Percentiles rank a stretch among this genome's conserved stretches.
These are phyloP conservation scores for Seiridium unicorne DNA, from an alignment of 2,329 filamentous ascomycete species.

Conservation along the genomic window DNA sequence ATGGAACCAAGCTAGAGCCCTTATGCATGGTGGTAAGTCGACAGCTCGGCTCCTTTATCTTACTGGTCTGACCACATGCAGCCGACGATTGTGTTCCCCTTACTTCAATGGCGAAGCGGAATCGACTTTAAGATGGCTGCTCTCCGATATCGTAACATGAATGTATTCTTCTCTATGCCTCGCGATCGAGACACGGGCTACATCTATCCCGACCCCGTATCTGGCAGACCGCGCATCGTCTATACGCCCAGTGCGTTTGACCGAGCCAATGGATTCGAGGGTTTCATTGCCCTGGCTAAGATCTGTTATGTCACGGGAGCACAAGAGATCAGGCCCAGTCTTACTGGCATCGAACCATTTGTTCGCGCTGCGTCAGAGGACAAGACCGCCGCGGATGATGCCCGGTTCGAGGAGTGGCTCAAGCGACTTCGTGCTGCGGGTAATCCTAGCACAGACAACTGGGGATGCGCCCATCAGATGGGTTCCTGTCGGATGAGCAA, in stretches of 20 bases:
- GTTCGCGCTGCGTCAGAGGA: conserved; percentile 20
- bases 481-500: conserved; percentile 69
- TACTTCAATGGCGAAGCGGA: conserved; percentile 63
- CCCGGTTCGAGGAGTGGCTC: conserved; percentile 60
- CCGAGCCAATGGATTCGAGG: conserved; percentile 67
- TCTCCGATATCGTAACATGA: conserved; percentile 66
- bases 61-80: conserved; percentile 27
- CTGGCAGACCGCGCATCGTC: conserved; percentile 61
- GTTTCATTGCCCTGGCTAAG: conserved; percentile 67
- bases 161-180: conserved; percentile 67
- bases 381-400: conserved; percentile 43
- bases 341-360: conserved; percentile 63
- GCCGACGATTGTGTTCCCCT: conserved; percentile 60
- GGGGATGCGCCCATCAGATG: conserved; percentile 74
- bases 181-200: conserved; percentile 73
- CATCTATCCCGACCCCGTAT: conserved; percentile 67
- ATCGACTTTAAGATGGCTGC: conserved; percentile 67
- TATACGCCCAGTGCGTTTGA: conserved; percentile 73
- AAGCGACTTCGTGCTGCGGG: conserved; percentile 41
- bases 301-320: conserved; percentile 76
- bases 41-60: not conserved
- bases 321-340: conserved; percentile 65
- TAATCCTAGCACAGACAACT: conserved; percentile 50
- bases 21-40: conserved; percentile 61
- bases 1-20: conserved; percentile 77